Conservation (phyloP, 306 rosid species). For the Dalbergia oliveri region DNA sequence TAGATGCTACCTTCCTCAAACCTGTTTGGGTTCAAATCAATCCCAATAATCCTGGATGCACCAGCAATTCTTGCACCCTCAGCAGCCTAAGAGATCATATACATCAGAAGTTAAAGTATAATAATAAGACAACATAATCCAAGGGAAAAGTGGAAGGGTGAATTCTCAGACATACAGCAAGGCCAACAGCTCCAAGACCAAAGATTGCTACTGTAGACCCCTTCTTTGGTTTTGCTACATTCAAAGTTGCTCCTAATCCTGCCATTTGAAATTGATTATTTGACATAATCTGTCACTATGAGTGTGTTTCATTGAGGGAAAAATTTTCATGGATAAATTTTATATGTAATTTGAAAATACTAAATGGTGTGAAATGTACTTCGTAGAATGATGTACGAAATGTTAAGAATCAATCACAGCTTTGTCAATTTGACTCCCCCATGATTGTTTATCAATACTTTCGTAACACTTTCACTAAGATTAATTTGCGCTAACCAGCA, state of each 20-base stretch:
- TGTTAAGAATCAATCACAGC: no score
- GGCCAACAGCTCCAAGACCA: conserved; percentile 57
- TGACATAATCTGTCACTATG: neutral
- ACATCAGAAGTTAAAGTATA: neutral
- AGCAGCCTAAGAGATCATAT: conserved; percentile 48
- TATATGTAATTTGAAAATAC: no score
- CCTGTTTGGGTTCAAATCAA: conserved; percentile 49
- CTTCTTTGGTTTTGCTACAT: conserved; percentile 57
- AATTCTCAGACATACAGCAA: conserved; percentile 45
- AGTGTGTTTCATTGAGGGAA: no score
- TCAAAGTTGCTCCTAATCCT: conserved; percentile 55
- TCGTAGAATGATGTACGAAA: no score
- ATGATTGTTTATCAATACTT: no score
- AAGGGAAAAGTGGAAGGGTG: neutral
- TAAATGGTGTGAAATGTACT: no score
- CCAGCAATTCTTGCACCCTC: conserved; percentile 60
- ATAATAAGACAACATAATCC: neutral
- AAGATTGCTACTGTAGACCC: conserved; percentile 51
- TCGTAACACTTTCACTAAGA: no score
- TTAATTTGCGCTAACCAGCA: no score
- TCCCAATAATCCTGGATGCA: conserved; percentile 54
- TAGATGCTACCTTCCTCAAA: conserved; percentile 52
- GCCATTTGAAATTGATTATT: conserved; percentile 10
- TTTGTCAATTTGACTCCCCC: no score
- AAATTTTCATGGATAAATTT: no score